These are phyloP conservation scores for Fusarium anguioides DNA, from an alignment of 2,329 filamentous ascomycete genomes.

Conservation along the genomic window DNA sequence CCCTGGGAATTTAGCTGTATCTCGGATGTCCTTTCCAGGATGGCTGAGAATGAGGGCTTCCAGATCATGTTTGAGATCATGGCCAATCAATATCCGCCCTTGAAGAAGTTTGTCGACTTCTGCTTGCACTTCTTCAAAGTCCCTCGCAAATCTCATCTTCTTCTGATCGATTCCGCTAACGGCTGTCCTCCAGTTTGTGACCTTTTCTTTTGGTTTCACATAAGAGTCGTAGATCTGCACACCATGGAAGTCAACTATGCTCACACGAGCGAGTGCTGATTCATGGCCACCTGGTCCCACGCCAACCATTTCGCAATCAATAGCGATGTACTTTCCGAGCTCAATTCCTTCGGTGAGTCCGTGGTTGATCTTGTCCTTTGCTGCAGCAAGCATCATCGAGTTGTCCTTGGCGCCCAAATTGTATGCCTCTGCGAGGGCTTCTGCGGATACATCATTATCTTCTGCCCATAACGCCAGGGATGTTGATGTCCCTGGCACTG, in stretches of 20 bases:
- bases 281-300: slow-evolving; percentile 76
- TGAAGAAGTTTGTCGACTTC: slow-evolving; percentile 76
- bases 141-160: slow-evolving; percentile 75
- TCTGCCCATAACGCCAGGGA: slow-evolving; percentile 70
- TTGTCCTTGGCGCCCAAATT: slow-evolving; percentile 62
- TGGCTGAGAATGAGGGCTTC: slow-evolving; percentile 82
- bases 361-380: slow-evolving; percentile 68
- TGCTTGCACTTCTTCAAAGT: slow-evolving; percentile 80
- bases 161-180: slow-evolving; percentile 84
- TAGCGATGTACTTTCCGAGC: slow-evolving; percentile 88
- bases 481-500: slow-evolving; percentile 58
- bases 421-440: slow-evolving; percentile 72
- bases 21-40: slow-evolving; percentile 80
- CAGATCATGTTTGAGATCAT: slow-evolving; percentile 84
- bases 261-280: slow-evolving; percentile 86
- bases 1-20: slow-evolving; percentile 81
- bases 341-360: slow-evolving; percentile 71
- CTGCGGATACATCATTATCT: slow-evolving; percentile 69
- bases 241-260: slow-evolving; percentile 93
- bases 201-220: slow-evolving; percentile 79
- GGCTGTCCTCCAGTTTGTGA: slow-evolving; percentile 90
- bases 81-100: slow-evolving; percentile 81
- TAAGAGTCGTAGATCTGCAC: slow-evolving; percentile 94
- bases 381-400: slow-evolving; percentile 59
- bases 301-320: slow-evolving; percentile 99